Percentiles rank a stretch among this genome's conserved stretches.
Conservation (phyloP, 1,139 yeast genomes). For the Pichia sp. region DNA sequence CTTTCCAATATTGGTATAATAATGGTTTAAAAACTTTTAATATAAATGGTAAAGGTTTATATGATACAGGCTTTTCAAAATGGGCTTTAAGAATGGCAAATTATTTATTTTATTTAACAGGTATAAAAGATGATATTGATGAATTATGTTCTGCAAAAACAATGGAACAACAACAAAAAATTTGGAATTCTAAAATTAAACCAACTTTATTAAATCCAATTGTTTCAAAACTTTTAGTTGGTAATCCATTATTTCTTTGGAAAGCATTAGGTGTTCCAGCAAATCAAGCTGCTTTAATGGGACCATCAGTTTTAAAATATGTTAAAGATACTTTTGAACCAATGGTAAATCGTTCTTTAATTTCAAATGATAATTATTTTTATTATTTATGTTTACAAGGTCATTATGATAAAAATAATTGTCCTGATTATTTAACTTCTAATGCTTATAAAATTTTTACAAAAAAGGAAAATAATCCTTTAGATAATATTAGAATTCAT, state of each 20-base stretch:
- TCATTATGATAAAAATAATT: conserved; percentile 52
- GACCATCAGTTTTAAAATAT: conserved; percentile 61
- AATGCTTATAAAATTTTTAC: conserved; percentile 50
- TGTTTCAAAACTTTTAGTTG: conserved; percentile 60
- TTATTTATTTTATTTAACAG: conserved; percentile 51
- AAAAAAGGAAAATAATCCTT: conserved; percentile 34
- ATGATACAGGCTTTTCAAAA: conserved; percentile 77
- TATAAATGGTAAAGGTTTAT: conserved; percentile 51
- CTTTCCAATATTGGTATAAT: conserved; percentile 74
- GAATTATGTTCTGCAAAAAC: conserved; percentile 53
- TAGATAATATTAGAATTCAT: conserved; percentile 68
- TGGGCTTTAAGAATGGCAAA: conserved; percentile 74
- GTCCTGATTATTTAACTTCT: conserved; percentile 69
- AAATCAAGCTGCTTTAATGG: conserved; percentile 78
- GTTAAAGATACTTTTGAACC: conserved; percentile 78
- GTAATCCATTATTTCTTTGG: conserved; percentile 81
- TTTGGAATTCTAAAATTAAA: conserved; percentile 58
- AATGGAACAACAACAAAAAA: conserved; percentile 51
- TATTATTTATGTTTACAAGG: conserved; percentile 66
- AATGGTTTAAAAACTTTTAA: conserved; percentile 55
- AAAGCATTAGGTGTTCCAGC: conserved; percentile 83
- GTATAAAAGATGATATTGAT: conserved; percentile 46
- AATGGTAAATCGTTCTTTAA: conserved; percentile 51
- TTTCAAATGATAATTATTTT: conserved; percentile 70
- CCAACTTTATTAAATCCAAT: conserved; percentile 68